Conservation (phyloP, 2,329 filamentous ascomycete species). For the Cladosporium velox region DNA sequence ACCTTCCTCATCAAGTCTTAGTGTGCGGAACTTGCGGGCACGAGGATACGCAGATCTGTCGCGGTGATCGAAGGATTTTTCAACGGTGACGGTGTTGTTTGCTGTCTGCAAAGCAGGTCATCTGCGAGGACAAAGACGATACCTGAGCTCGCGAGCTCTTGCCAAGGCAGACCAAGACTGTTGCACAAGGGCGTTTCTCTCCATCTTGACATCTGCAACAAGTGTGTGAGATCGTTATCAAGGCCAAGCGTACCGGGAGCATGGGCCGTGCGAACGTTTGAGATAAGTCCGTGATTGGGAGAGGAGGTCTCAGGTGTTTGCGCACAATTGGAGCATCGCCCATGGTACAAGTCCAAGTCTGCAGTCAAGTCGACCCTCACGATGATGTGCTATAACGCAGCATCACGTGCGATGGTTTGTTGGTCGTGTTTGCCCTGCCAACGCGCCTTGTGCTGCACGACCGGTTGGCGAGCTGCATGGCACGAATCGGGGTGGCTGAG, state of each 20-base stretch:
- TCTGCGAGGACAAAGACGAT: not conserved
- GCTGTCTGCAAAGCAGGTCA: not conserved
- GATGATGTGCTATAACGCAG: not conserved
- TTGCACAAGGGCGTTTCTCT: not conserved
- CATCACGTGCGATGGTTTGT: constrained; percentile 10
- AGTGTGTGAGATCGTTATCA: constrained; percentile 4
- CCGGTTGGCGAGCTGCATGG: not conserved
- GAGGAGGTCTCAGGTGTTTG: not conserved
- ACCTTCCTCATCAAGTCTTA: constrained; percentile 13
- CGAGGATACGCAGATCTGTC: not conserved
- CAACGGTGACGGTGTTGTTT: not conserved
- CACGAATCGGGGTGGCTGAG: constrained; percentile 3
- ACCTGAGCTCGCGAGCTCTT: not conserved
- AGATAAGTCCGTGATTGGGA: not conserved
- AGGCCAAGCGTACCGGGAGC: not conserved
- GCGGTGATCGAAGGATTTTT: not conserved
- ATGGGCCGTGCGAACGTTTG: not conserved
- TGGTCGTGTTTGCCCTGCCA: constrained; percentile 4
- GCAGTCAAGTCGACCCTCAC: not conserved
- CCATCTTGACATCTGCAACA: constrained; percentile 8
- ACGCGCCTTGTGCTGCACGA: constrained; percentile 12
- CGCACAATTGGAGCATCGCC: not conserved
- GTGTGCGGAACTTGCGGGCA: not conserved
- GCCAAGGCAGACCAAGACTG: not conserved
- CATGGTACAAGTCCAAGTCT: not conserved